A percentile compares a stretch with the other conserved stretches of the same genome.
These are phyloP conservation scores for Hygrocybe coccinea DNA, from an alignment of 768 basidiomycete genomes.

Conservation along the genomic window DNA sequence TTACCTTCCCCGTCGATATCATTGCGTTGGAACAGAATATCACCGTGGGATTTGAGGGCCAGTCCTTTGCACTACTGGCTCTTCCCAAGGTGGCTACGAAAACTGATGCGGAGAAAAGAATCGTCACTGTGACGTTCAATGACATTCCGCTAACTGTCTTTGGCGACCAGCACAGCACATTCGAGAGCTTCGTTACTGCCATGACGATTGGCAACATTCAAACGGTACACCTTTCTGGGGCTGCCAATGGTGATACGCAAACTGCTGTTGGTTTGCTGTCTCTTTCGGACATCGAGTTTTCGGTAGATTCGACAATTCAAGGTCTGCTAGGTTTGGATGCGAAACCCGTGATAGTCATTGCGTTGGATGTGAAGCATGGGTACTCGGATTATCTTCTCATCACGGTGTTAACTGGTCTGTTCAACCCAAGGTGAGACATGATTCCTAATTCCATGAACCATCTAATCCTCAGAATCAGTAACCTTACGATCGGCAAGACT, in stretches of 20 bases:
- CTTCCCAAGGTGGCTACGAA: constrained; percentile 52
- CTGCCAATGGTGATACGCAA: constrained; percentile 50
- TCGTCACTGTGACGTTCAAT: constrained; percentile 56
- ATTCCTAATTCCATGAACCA: background rate
- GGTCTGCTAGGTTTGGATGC: constrained; percentile 63
- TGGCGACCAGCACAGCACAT: constrained; percentile 43
- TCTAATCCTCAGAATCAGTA: constrained; percentile 22
- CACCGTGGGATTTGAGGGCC: constrained; percentile 45
- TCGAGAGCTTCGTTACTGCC: constrained; percentile 57
- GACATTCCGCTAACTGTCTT: constrained; percentile 58
- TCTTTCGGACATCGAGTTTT: constrained; percentile 53
- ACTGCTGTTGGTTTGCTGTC: constrained; percentile 65
- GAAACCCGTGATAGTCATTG: constrained; percentile 50
- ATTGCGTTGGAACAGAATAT: constrained; percentile 56
- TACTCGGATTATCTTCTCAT: constrained; percentile 65
- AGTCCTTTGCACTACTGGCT: constrained; percentile 54
- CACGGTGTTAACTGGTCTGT: constrained; percentile 54
- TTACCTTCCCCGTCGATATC: constrained; percentile 66
- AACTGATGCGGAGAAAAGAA: constrained; percentile 59
- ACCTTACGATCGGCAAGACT: constrained; percentile 39
- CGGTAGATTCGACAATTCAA: constrained; percentile 51
- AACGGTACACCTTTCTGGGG: constrained; percentile 49
- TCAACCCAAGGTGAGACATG: constrained; percentile 54
- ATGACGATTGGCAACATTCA: constrained; percentile 48
- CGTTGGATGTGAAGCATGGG: constrained; percentile 64